phyloP scores from a whole-genome alignment of 495 filamentous ascomycete genomes.

The Beverwykella pulmonaria region DNA sequence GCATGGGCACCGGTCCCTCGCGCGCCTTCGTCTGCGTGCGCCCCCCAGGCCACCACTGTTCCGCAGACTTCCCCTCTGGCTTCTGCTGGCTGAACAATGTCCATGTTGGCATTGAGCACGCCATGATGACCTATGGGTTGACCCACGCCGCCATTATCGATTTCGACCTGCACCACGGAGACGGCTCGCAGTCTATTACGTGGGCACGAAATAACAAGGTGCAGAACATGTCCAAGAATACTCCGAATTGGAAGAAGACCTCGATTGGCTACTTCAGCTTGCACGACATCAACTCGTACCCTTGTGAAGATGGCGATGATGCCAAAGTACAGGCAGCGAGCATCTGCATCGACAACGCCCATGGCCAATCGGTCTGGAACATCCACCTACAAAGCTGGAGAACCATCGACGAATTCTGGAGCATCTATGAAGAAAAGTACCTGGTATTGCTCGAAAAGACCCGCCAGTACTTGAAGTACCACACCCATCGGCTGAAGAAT shows the following conservation, averaged over 20 bases:
- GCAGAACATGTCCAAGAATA: constrained; percentile 61
- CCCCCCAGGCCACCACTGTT: constrained; percentile 94
- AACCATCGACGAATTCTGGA: constrained; percentile 81
- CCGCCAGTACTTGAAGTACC: constrained; percentile 67
- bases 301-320: constrained; percentile 84
- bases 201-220: constrained; percentile 79
- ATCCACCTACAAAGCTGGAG: constrained; percentile 91
- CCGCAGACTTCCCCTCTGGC: constrained; percentile 80
- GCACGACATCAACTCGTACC: constrained; percentile 97
- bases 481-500: constrained; percentile 63
- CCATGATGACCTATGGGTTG: constrained; percentile 74
- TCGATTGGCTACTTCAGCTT: constrained; percentile 93
- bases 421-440: constrained; percentile 78
- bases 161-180: constrained; percentile 95
- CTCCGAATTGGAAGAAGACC: constrained; percentile 71
- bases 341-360: constrained; percentile 86
- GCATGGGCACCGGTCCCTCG: constrained; percentile 55
- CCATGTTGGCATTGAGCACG: constrained; percentile 93
- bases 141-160: constrained; percentile 96
- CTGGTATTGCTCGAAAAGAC: constrained; percentile 75
- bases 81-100: constrained; percentile 99
- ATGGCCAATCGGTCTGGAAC: constrained; percentile 93
- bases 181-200: constrained; percentile 89
- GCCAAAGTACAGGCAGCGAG: constrained; percentile 91
- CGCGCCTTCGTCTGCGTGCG: constrained; percentile 83